phyloP scores from a whole-genome alignment of 345 rosid genomes.

The Pugionium dolabratum region DNA sequence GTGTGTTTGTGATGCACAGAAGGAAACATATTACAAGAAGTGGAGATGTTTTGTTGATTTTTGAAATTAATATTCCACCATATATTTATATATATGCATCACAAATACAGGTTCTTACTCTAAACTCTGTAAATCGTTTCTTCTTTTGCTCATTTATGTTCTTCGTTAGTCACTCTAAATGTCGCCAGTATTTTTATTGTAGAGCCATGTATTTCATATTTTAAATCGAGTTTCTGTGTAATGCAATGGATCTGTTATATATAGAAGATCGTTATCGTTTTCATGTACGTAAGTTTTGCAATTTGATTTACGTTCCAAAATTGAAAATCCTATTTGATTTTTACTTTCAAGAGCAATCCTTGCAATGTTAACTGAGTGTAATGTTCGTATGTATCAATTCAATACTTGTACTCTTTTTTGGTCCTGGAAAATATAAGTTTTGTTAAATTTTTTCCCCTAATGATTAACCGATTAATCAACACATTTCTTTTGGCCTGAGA shows the following conservation, averaged over 20 bases:
- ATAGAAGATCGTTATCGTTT: constrained; percentile 9
- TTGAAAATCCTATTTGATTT: not conserved
- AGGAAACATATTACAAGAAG: constrained; percentile 2
- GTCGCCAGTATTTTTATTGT: not conserved
- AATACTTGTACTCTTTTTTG: not conserved
- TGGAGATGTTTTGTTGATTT: constrained; percentile 23
- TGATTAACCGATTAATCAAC: not conserved
- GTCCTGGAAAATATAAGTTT: not conserved
- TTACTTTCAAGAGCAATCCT: not conserved
- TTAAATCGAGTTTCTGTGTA: constrained; percentile 4
- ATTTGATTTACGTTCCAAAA: not conserved
- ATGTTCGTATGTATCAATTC: not conserved
- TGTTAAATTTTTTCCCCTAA: not conserved
- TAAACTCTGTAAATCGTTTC: constrained; percentile 5
- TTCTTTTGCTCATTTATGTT: constrained; percentile 6
- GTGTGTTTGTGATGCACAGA: constrained; percentile 2
- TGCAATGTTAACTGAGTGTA: not conserved
- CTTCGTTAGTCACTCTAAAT: constrained; percentile 17
- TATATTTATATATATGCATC: not conserved
- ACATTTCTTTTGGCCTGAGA: not conserved
- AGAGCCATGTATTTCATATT: not conserved
- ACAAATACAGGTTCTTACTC: constrained; percentile 18
- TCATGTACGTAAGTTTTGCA: constrained; percentile 2
- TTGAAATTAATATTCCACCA: constrained; percentile 1
- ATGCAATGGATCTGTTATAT: not conserved